These are phyloP conservation scores for Umbilicus rupestris DNA, from an alignment of 164 flowering plant species.

Conservation along the genomic window DNA sequence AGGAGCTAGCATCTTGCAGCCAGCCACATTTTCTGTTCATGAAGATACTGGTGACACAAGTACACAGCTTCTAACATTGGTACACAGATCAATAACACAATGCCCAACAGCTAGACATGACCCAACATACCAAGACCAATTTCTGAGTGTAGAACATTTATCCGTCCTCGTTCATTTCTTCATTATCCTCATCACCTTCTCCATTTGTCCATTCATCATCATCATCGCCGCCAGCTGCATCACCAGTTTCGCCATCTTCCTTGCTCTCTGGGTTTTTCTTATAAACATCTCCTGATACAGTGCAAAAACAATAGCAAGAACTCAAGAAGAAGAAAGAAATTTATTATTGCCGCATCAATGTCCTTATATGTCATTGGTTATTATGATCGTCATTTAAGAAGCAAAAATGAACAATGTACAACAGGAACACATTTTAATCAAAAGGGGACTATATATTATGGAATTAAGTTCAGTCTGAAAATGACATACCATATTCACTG, in stretches of 20 bases:
- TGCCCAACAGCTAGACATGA: background rate
- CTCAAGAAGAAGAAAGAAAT: background rate
- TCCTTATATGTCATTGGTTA: background rate
- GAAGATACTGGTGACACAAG: background rate
- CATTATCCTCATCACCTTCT: slow-evolving; percentile 7
- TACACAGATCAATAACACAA: background rate
- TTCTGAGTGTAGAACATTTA: background rate
- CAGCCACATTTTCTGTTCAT: background rate
- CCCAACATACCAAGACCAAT: background rate
- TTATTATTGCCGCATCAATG: too few species aligned
- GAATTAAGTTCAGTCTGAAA: background rate
- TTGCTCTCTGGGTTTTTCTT: slow-evolving; percentile 16
- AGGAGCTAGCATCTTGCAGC: background rate
- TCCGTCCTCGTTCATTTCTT: background rate
- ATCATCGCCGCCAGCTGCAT: slow-evolving; percentile 6
- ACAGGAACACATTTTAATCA: background rate
- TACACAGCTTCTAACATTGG: background rate
- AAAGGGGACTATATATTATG: background rate
- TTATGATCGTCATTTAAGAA: background rate
- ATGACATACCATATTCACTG: slow-evolving; percentile 54
- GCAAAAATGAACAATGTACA: background rate
- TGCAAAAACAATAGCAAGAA: background rate
- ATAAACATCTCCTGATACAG: slow-evolving; percentile 21
- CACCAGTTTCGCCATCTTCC: slow-evolving; percentile 11
- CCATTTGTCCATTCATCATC: slow-evolving; percentile 10